Percentiles rank a stretch among this genome's conserved stretches.
phyloP scores from a whole-genome alignment of 768 basidiomycete genomes.

The Psilocybe cubensis region DNA sequence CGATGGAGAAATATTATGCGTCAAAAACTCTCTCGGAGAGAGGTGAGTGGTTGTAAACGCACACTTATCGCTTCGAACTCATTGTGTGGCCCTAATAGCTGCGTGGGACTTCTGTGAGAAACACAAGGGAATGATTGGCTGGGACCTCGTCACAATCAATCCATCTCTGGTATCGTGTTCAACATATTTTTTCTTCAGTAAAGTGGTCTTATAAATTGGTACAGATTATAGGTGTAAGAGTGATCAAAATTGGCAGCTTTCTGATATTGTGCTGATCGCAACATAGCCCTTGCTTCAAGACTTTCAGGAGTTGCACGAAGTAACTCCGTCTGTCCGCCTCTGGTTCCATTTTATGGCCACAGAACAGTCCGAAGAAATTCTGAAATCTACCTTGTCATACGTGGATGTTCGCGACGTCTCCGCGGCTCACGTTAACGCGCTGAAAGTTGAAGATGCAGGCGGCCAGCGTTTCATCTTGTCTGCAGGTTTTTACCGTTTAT shows the following conservation, averaged over 20 bases:
- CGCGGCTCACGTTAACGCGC: conserved; percentile 53
- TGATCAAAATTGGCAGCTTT: background rate
- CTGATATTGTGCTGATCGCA: background rate
- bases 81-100: conserved; percentile 28
- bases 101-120: conserved; percentile 46
- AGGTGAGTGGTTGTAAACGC: conserved; percentile 37
- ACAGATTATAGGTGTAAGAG: conserved; percentile 35
- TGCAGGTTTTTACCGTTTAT: conserved; percentile 27
- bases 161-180: conserved; percentile 51
- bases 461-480: conserved; percentile 60
- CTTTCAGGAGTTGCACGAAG: conserved; percentile 25
- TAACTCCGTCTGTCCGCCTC: background rate
- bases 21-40: conserved; percentile 71
- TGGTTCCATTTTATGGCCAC: conserved; percentile 16
- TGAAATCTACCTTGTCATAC: conserved; percentile 32
- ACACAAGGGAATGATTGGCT: conserved; percentile 44
- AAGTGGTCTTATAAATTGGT: background rate
- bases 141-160: conserved; percentile 57
- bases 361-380: conserved; percentile 19
- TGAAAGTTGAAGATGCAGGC: conserved; percentile 54
- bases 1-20: conserved; percentile 54
- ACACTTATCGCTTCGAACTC: background rate
- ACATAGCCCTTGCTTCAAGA: conserved; percentile 32
- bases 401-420: conserved; percentile 63
- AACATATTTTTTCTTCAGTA: background rate